These are phyloP conservation scores for Yamadazyma buinensis DNA, from an alignment of 1,139 yeast genomes.

Conservation along the genomic window DNA sequence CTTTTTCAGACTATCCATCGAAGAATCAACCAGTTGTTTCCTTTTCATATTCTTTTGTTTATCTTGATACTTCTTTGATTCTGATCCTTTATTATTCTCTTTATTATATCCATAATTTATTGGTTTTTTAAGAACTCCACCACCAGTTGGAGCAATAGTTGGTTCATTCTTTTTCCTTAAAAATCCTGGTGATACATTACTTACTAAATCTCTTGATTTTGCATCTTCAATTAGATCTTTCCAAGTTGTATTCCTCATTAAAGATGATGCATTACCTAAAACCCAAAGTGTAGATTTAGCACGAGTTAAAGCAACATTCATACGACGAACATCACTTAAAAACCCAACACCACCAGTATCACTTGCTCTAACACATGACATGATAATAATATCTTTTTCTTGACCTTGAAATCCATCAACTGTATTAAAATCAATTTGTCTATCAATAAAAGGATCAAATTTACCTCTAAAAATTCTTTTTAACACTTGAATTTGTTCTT, in stretches of 20 bases:
- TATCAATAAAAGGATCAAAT: conserved; percentile 61
- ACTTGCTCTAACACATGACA: conserved; percentile 93
- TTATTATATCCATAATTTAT: neutral
- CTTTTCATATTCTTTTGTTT: no score
- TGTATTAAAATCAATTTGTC: conserved; percentile 83
- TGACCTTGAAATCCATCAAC: conserved; percentile 99
- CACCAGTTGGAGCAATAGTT: neutral
- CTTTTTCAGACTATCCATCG: no score
- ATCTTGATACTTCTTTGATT: neutral
- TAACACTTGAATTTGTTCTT: conserved; percentile 71
- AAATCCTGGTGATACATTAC: conserved; percentile 38
- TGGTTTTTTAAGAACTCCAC: neutral
- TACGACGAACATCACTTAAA: conserved; percentile 82
- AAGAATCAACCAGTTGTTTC: no score
- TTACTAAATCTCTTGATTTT: conserved; percentile 35
- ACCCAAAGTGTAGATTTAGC: conserved; percentile 93
- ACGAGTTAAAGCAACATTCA: conserved; percentile 95
- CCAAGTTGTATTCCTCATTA: conserved; percentile 68
- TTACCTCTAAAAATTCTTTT: conserved; percentile 51
- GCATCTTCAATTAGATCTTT: conserved; percentile 62
- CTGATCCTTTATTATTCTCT: neutral
- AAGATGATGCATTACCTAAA: conserved; percentile 70
- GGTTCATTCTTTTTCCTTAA: conserved; percentile 10
- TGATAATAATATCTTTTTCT: conserved; percentile 87
- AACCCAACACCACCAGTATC: conserved; percentile 73